phyloP scores from a whole-genome alignment of 306 rosid genomes.

The Heteromeles arbutifolia region DNA sequence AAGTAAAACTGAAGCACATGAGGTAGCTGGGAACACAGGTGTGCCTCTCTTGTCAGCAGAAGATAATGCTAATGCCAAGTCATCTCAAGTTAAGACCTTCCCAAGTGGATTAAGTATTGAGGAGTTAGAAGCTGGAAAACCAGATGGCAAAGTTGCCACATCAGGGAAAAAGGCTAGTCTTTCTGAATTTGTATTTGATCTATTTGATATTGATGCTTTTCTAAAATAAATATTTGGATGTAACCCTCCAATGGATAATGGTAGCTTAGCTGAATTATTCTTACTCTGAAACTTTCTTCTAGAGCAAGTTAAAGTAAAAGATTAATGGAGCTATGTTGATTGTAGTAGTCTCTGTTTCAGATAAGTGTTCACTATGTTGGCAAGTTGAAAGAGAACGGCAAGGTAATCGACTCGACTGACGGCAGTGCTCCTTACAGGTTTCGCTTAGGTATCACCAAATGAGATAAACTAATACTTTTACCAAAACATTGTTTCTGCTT shows the following conservation, averaged over 20 bases:
- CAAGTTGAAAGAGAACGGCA: constrained; percentile 57
- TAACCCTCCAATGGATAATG: neutral
- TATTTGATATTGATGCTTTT: neutral
- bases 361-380: constrained; percentile 55
- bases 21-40: constrained; percentile 26
- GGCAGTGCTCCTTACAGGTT: constrained; percentile 54
- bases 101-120: constrained; percentile 52
- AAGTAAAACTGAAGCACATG: constrained; percentile 35
- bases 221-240: neutral
- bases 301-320: neutral
- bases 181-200: neutral
- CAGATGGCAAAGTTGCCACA: constrained; percentile 59
- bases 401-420: constrained; percentile 41
- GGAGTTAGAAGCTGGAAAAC: constrained; percentile 53
- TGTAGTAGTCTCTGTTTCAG: constrained; percentile 40
- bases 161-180: constrained; percentile 57
- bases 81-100: constrained; percentile 42
- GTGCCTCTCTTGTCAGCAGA: constrained; percentile 21
- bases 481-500: neutral
- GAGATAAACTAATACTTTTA: neutral
- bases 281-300: neutral
- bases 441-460: constrained; percentile 59
- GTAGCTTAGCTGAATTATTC: neutral
- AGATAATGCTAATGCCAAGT: constrained; percentile 15
- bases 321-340: neutral